Base-by-base conservation (phyloP, 2,329 filamentous ascomycete genomes). In the Oidium heveae region DNA sequence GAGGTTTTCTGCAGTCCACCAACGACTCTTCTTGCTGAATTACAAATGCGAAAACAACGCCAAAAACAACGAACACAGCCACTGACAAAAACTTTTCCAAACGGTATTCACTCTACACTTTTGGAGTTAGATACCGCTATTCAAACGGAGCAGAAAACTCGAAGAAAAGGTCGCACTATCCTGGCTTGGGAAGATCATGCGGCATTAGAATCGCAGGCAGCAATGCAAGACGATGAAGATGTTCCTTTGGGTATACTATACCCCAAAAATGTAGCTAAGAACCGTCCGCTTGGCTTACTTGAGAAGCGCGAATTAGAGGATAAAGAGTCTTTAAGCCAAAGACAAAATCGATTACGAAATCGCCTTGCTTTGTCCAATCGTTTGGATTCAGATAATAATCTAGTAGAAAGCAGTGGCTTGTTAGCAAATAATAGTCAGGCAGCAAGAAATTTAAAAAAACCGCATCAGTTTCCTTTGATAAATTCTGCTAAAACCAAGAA, bases 61-160 rank as follows among this genome's bases (percentile, higher is more conserved):
- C 82, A 93, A 62, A 88, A 86, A 66, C 73, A 80, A 58, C 80
- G 91, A 37, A 91, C 82, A 33, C 76, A 80, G 22, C 82, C 82
- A 15, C 74, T 80, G 22, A 72, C 76, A 34, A 77, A 74, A 47
- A 68, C 69, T 2, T 72, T 72, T 60, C 81, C 83, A 20, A 80
- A 82, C 55, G 88, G 86, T n/a, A 81, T 94, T 74, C 86, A 91
- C 59, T 85, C 85, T 15, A 98, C 91, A 0, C 73, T 98, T 4
- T 72, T 98, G 0, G 80, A 98, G 64, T 75, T 96, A 60, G 89
- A 98, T 63, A 84, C 86, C 0, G 86, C 95, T 32, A 85, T 86
- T 22, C 84, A 95, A 66, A 75, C 87, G 24, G 84, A 94, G 65
- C 81, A 80, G 60, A 79, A 81, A 59, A 74, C 82, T 32, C 78